A percentile compares a stretch with the other conserved stretches of the same genome.
phyloP scores from a whole-genome alignment of 495 filamentous ascomycete genomes.

The Penicillium paxilli region DNA sequence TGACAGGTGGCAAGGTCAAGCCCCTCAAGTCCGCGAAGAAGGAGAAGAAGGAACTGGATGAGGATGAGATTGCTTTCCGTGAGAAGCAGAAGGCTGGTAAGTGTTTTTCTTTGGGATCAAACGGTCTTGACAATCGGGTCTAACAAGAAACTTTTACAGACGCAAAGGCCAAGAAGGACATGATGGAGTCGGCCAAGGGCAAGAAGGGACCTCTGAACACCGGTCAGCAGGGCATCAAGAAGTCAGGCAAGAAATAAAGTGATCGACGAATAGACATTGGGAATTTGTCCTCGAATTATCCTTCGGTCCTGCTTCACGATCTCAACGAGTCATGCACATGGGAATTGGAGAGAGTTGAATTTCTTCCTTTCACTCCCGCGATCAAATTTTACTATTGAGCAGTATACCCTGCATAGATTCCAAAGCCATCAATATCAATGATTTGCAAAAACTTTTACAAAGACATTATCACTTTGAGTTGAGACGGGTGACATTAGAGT shows the following conservation, averaged over 20 bases:
- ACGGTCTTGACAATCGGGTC: not conserved
- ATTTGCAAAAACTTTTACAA: not conserved
- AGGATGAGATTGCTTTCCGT: slow-evolving; percentile 72
- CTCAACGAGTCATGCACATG: slow-evolving; percentile 34
- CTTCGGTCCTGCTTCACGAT: slow-evolving; percentile 28
- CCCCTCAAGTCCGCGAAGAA: slow-evolving; percentile 82
- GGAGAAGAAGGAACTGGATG: slow-evolving; percentile 70
- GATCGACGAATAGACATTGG: not conserved
- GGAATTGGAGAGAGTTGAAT: slow-evolving; percentile 10
- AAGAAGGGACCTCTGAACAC: slow-evolving; percentile 67
- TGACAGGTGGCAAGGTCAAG: slow-evolving; percentile 78
- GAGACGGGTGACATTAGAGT: too few relatives aligned
- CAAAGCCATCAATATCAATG: not conserved
- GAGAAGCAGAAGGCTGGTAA: slow-evolving; percentile 74
- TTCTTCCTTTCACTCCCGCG: slow-evolving; percentile 1
- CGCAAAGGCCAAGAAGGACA: slow-evolving; percentile 74
- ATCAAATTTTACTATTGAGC: slow-evolving; percentile 4
- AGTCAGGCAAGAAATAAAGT: slow-evolving; percentile 80
- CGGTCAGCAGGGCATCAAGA: slow-evolving; percentile 84
- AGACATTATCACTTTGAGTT: too few relatives aligned
- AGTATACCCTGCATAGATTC: not conserved
- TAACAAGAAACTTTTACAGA: slow-evolving; percentile 43
- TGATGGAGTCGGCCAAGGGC: slow-evolving; percentile 63
- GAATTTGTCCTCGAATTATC: not conserved
- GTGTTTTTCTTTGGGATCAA: slow-evolving; percentile 13